phyloP scores from a whole-genome alignment of 176 grass and related monocot genomes.

The Alloteropsis semialata region DNA sequence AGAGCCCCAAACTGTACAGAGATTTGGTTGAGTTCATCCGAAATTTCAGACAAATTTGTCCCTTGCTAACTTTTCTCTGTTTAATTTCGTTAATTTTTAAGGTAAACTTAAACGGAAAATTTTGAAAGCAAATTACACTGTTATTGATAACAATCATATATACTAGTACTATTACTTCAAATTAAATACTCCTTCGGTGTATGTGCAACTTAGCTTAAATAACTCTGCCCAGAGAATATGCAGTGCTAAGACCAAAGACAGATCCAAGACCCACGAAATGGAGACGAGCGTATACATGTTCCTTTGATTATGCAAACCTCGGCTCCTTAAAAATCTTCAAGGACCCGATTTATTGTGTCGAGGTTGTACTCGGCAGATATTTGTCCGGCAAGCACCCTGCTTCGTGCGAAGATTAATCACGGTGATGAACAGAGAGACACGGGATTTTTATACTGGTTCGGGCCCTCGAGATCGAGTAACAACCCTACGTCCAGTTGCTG shows the following conservation, averaged over 20 bases:
- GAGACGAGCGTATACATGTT: neutral
- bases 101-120: neutral
- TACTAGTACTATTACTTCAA: neutral
- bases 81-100: neutral
- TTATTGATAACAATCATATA: neutral
- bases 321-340: neutral
- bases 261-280: neutral
- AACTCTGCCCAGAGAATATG: neutral
- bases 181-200: neutral
- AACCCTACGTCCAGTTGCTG: no score
- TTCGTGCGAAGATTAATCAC: no score
- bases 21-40: slow-evolving; percentile 17
- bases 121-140: neutral
- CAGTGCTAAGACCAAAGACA: neutral
- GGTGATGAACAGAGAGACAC: no score
- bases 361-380: no score
- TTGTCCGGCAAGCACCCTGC: no score
- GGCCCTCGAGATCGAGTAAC: no score
- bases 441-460: no score
- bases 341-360: neutral
- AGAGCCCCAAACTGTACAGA: slow-evolving; percentile 38
- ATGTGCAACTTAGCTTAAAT: neutral
- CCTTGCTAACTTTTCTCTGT: neutral
- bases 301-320: neutral
- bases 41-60: neutral